Base-by-base conservation (phyloP, 2,329 filamentous ascomycete genomes). In the Elsinoe perseae region DNA sequence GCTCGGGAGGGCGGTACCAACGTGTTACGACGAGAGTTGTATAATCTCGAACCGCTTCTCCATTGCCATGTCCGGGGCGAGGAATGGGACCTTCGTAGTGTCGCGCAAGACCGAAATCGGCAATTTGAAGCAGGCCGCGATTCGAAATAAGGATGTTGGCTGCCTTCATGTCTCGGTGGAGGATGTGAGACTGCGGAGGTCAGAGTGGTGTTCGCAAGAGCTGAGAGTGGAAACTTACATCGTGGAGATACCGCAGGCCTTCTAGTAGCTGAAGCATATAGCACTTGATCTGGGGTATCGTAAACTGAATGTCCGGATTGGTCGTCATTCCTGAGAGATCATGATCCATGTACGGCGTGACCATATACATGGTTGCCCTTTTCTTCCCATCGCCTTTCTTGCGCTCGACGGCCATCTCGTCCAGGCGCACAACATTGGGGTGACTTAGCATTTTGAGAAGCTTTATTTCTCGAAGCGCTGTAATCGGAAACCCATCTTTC, bases 401-500 rank as follows among this genome's bases (percentile, higher is more conserved):
- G 64, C 81, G 83, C 70, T 98, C 93, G 32, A 98, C 87, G 10
- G 91, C 89, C 93, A 98, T 98, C 71, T 98, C 93, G 68, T 93
- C 88, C 34, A 98, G 77, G 59, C 81, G 83, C 58, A 98, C 75
- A 53, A 97, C 82, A 66, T 98, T 98, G 57, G 80, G 80, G 69
- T 98, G 93, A 8, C 86, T 91, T n/a, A 98, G 76, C 64, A 95
- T 83, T 74, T 98, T 98, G 58, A 98, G 78, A 36, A 98, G 82
- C 75, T 97, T 97, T 76, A 98, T 96, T 72, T 98, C 93, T 67
- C 93, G 87, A 44, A 98, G 80, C 5, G 93, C 92, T 1, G 93
- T 98, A 61, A 98, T 98, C n/a, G 93, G 93, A 64, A 98, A 98
- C 50, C 93, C 93, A 72, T 98, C 93, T 70, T 96, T 97, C 75